Percentiles rank a stretch among this genome's conserved stretches.
These are phyloP conservation scores for Fusarium hostae DNA, from an alignment of 2,329 filamentous ascomycete genomes.

Conservation along the genomic window DNA sequence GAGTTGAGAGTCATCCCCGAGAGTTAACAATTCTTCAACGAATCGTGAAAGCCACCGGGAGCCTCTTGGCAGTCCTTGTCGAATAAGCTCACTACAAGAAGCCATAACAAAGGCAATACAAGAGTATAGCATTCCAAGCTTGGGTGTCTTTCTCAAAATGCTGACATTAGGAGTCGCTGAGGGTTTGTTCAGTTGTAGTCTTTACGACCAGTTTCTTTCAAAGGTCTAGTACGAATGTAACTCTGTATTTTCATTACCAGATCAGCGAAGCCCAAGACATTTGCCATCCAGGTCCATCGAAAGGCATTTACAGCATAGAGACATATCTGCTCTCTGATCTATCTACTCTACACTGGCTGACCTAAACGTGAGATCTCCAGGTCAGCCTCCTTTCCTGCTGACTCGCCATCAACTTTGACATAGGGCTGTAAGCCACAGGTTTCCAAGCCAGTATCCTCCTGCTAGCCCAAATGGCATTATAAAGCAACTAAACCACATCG, in stretches of 20 bases:
- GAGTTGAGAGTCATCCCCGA: not conserved
- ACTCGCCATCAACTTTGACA: not conserved
- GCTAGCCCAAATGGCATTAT: not conserved
- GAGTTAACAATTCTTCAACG: not conserved
- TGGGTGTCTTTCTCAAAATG: fast-evolving
- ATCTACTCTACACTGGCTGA: no score
- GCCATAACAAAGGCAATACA: not conserved
- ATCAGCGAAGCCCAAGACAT: no score
- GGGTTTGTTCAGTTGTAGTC: not conserved
- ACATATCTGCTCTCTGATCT: not conserved
- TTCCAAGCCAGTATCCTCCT: fast-evolving
- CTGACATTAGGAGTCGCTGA: no score
- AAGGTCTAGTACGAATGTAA: no score
- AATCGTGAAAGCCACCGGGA: not conserved
- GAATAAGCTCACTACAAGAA: fast-evolving
- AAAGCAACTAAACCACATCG: not conserved
- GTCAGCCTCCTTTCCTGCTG: not conserved
- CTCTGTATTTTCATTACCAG: no score
- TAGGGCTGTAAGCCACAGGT: not conserved
- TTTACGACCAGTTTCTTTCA: not conserved
- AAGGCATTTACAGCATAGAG: no score
- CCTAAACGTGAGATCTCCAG: fast-evolving
- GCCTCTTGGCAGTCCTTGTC: not conserved
- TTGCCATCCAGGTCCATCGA: no score
- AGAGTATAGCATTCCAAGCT: not conserved